Conservation (phyloP, 345 rosid genomes). For the Syzygium jambos region DNA sequence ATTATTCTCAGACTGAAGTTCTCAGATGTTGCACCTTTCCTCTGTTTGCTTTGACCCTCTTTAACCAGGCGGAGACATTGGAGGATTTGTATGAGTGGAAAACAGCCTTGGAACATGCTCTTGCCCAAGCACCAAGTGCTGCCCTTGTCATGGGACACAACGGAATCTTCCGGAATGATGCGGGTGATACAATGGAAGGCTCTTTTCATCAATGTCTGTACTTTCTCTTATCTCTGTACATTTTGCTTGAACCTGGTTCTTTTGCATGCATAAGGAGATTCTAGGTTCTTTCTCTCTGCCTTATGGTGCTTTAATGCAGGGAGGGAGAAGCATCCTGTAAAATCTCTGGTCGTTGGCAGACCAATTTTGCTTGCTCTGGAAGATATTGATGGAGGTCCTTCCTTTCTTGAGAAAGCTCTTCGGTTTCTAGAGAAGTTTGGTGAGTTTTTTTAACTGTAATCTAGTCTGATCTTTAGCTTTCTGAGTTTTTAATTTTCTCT, state of each 20-base stretch:
- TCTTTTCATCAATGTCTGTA: conserved; percentile 60
- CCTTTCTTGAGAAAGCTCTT: conserved; percentile 99
- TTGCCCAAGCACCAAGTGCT: conserved; percentile 95
- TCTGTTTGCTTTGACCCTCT: not conserved
- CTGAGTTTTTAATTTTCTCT: not conserved
- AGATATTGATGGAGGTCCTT: conserved; percentile 98
- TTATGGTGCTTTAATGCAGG: conserved; percentile 29
- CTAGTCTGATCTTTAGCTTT: not conserved
- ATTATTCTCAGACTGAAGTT: not conserved
- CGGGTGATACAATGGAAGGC: conserved; percentile 70
- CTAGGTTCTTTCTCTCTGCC: not conserved
- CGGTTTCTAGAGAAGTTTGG: conserved; percentile 88
- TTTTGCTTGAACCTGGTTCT: not conserved
- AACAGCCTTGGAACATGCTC: conserved; percentile 88
- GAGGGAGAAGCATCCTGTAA: conserved; percentile 86
- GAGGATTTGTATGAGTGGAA: conserved; percentile 97
- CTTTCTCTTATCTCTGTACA: not conserved
- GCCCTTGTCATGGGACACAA: conserved; percentile 92
- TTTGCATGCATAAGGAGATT: not conserved
- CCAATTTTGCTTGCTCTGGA: conserved; percentile 98
- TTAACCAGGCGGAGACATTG: conserved; percentile 76
- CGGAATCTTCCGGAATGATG: conserved; percentile 76
- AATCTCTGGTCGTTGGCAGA: conserved; percentile 97
- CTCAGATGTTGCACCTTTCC: not conserved
- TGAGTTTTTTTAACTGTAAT: conserved; percentile 19